phyloP scores from a whole-genome alignment of 805 yeast genomes.

The Wickerhamomyces silvicola region DNA sequence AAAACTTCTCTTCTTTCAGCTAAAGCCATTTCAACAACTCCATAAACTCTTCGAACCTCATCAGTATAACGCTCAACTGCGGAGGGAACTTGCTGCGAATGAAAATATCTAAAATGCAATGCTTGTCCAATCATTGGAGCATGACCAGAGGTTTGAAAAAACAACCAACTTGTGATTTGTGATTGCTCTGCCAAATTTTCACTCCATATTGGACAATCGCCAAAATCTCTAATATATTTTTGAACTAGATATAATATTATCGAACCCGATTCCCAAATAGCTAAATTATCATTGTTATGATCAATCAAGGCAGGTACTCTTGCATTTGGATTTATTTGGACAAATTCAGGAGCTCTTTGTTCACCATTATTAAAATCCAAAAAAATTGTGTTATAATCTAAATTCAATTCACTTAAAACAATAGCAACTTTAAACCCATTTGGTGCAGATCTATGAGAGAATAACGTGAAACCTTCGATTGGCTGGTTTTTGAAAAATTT shows the following conservation, averaged over 20 bases:
- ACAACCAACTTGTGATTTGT: conserved; percentile 82
- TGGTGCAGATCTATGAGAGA: conserved; percentile 84
- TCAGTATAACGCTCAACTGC: conserved; percentile 89
- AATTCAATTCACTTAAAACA: conserved; percentile 74
- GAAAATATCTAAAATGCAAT: conserved; percentile 87
- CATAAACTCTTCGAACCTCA: conserved; percentile 89
- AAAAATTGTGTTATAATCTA: conserved; percentile 73
- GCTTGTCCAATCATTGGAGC: conserved; percentile 99
- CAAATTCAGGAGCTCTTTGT: conserved; percentile 90
- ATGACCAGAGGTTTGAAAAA: conserved; percentile 93
- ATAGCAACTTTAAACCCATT: conserved; percentile 96
- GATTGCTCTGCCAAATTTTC: conserved; percentile 72
- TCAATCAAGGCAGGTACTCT: conserved; percentile 93
- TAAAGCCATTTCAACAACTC: conserved; percentile 90
- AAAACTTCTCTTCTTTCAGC: conserved; percentile 89
- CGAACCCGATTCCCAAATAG: conserved; percentile 95
- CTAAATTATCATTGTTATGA: conserved; percentile 70
- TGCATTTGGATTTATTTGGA: conserved; percentile 92
- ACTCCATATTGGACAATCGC: conserved; percentile 77
- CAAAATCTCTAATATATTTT: conserved; percentile 52
- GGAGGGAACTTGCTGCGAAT: conserved; percentile 74
- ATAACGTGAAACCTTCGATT: conserved; percentile 74
- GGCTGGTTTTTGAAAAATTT: conserved; percentile 63
- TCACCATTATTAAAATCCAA: conserved; percentile 85
- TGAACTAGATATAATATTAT: conserved; percentile 78